Evolutionary conservation across 1,284 basidiomycete genomes (phyloP).

Genomic region (Leucoagaricus sp.): DNA sequence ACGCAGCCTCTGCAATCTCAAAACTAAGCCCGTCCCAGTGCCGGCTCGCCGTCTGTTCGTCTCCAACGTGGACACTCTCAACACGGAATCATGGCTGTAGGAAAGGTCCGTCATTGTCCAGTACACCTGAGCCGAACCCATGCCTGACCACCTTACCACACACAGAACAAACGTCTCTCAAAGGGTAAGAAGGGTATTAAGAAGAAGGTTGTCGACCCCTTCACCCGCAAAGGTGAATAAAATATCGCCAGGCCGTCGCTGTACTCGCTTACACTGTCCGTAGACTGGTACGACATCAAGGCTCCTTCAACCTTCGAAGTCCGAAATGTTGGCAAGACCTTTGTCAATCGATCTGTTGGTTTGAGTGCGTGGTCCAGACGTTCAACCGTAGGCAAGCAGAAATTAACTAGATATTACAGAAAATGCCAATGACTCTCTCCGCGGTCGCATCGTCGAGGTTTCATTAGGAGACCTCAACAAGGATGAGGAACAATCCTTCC

Average conservation of each 20-base stretch:
- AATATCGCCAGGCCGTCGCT: neutral
- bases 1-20: constrained; percentile 26
- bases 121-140: neutral
- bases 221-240: constrained; percentile 92
- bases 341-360: constrained; percentile 98
- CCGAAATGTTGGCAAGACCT: constrained; percentile 97
- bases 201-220: constrained; percentile 99
- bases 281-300: constrained; percentile 99
- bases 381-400: neutral
- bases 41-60: constrained; percentile 38
- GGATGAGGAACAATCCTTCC: constrained; percentile 99
- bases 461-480: constrained; percentile 99
- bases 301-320: constrained; percentile 98
- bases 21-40: constrained; percentile 47
- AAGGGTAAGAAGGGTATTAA: constrained; percentile 99
- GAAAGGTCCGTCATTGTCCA: constrained; percentile 59
- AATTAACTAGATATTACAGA: constrained; percentile 49
- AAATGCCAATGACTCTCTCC: constrained; percentile 98
- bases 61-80: constrained; percentile 40
- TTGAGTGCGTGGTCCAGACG: constrained; percentile 70
- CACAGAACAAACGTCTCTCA: constrained; percentile 96
- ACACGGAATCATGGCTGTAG: constrained; percentile 80
- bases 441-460: constrained; percentile 95
- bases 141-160: neutral
- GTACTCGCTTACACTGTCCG: constrained; percentile 7